Evolutionary conservation across 1,284 basidiomycete genomes (phyloP).

Genomic region (Leccinum solheimii): DNA sequence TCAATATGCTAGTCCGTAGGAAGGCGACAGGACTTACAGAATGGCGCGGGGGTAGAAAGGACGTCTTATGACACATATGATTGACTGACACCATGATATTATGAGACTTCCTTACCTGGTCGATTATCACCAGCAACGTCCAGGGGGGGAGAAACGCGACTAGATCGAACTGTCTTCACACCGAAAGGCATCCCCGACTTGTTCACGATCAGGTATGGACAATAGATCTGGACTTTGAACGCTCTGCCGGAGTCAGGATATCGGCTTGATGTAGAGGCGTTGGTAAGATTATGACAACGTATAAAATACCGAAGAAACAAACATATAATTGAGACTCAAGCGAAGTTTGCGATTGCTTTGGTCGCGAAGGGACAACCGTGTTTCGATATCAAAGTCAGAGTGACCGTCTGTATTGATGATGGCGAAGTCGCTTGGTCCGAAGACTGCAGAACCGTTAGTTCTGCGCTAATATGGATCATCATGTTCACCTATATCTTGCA

Average conservation of each 20-base stretch:
- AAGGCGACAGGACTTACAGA: conserved; percentile 55
- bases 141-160: conserved; percentile 70
- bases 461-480: not conserved
- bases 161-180: conserved; percentile 68
- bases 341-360: conserved; percentile 77
- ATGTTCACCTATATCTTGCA: conserved; percentile 82
- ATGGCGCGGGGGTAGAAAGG: conserved; percentile 63
- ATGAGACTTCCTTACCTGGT: conserved; percentile 42
- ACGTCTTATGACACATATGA: conserved; percentile 45
- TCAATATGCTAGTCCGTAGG: conserved; percentile 40
- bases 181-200: conserved; percentile 89
- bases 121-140: conserved; percentile 84
- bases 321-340: conserved; percentile 89
- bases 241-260: conserved; percentile 96
- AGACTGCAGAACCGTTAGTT: conserved; percentile 49
- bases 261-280: conserved; percentile 46
- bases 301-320: conserved; percentile 30
- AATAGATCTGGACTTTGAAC: conserved; percentile 96
- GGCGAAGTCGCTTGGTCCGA: conserved; percentile 96
- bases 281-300: conserved; percentile 3
- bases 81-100: conserved; percentile 3
- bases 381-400: conserved; percentile 88
- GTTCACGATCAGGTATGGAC: conserved; percentile 91
- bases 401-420: conserved; percentile 96
- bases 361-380: conserved; percentile 74